Evolutionary conservation across 495 filamentous ascomycete genomes (phyloP).

Genomic region (Penicillium turbatum): DNA sequence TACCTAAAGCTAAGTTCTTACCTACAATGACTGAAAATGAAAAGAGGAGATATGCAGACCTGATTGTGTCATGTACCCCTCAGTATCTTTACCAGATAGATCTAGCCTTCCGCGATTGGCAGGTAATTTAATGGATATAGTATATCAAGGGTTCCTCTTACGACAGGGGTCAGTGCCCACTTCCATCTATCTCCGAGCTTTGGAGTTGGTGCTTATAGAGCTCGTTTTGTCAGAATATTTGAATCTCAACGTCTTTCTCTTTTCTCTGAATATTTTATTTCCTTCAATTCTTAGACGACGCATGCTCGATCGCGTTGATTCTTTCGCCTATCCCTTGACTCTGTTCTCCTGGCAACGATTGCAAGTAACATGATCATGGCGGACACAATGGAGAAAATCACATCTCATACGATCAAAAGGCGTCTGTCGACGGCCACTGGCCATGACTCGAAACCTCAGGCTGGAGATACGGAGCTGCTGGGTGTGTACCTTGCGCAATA

Average conservation of each 20-base stretch:
- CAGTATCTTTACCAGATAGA: not conserved
- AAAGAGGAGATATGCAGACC: not conserved
- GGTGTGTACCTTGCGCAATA: conserved; percentile 16
- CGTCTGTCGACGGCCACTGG: conserved; percentile 2
- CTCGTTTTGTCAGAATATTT: not conserved
- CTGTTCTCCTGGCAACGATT: not conserved
- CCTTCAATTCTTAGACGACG: not conserved
- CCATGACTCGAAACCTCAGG: conserved; percentile 8
- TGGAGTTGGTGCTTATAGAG: not conserved
- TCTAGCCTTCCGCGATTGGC: not conserved
- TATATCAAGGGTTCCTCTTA: too few relatives aligned
- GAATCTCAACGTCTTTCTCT: not conserved
- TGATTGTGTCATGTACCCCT: not conserved
- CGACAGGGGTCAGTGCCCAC: too few relatives aligned
- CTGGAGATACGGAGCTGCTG: conserved; percentile 31
- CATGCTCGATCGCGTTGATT: not conserved
- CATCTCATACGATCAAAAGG: conserved; percentile 6
- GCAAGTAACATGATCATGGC: not conserved
- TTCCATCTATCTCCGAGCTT: too few relatives aligned
- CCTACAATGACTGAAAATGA: not conserved
- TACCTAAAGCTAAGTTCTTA: not conserved
- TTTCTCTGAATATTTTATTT: not conserved
- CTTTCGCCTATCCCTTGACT: not conserved
- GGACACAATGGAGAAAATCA: conserved; percentile 15
- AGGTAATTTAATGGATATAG: not conserved